Evolutionary conservation across 1,139 yeast species (phyloP).

Genomic region (Diutina sp.): DNA sequence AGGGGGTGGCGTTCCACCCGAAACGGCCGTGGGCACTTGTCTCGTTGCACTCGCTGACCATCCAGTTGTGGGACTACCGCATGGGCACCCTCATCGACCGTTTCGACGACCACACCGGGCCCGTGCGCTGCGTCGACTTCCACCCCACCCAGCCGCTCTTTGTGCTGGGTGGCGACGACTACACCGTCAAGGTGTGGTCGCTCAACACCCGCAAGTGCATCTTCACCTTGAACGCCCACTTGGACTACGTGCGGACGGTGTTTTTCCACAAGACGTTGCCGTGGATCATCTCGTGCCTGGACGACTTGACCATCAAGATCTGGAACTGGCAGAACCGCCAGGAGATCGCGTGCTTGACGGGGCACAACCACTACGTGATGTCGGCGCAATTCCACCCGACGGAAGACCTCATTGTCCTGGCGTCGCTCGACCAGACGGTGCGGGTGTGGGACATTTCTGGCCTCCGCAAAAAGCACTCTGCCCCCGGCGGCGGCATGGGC

Average conservation of each 20-base stretch:
- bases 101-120: constrained; percentile 97
- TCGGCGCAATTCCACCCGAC: constrained; percentile 96
- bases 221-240: constrained; percentile 84
- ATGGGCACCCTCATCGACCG: constrained; percentile 97
- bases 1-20: constrained; percentile 97
- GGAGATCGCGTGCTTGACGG: constrained; percentile 93
- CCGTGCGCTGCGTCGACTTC: constrained; percentile 89
- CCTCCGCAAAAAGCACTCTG: constrained; percentile 88
- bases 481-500: constrained; percentile 23
- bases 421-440: constrained; percentile 96
- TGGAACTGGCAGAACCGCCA: constrained; percentile 99
- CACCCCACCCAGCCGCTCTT: constrained; percentile 97
- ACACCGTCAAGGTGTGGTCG: constrained; percentile 93
- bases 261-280: constrained; percentile 94
- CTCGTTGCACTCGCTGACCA: constrained; percentile 86
- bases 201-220: constrained; percentile 81
- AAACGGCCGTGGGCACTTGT: constrained; percentile 95
- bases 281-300: constrained; percentile 93
- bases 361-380: constrained; percentile 98
- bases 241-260: constrained; percentile 91
- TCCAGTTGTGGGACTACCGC: constrained; percentile 97
- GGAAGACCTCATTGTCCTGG: constrained; percentile 89
- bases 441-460: constrained; percentile 98
- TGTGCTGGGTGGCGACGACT: constrained; percentile 96
- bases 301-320: constrained; percentile 95